These are phyloP conservation scores for Diplotaxis tenuifolia DNA, from an alignment of 345 rosid genomes.

Conservation along the genomic window DNA sequence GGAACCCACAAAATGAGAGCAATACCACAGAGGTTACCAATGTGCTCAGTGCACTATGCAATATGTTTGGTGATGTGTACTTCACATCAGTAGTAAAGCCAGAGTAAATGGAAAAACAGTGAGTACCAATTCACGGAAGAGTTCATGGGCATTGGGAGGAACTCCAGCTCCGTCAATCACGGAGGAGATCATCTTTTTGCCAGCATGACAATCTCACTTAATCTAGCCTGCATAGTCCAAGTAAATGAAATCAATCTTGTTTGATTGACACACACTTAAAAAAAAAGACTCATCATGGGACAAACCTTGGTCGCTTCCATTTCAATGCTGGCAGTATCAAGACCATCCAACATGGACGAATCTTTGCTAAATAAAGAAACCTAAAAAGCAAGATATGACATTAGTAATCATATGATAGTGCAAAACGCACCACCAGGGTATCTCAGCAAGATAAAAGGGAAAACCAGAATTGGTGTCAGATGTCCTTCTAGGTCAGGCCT, in stretches of 20 bases:
- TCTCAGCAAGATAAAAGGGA: slow-evolving; percentile 22
- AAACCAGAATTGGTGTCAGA: slow-evolving; percentile 93
- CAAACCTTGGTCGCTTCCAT: slow-evolving; percentile 96
- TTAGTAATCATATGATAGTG: slow-evolving; percentile 1
- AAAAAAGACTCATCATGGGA: neutral
- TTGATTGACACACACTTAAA: neutral
- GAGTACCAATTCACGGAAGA: slow-evolving; percentile 74
- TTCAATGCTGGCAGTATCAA: slow-evolving; percentile 90
- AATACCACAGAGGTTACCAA: slow-evolving; percentile 8
- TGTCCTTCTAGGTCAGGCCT: slow-evolving; percentile 99
- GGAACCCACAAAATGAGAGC: neutral
- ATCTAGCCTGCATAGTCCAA: slow-evolving; percentile 61
- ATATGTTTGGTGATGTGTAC: slow-evolving; percentile 2
- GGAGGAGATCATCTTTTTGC: slow-evolving; percentile 52
- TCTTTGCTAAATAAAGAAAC: slow-evolving; percentile 99
- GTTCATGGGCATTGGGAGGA: slow-evolving; percentile 81
- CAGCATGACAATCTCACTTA: slow-evolving; percentile 79
- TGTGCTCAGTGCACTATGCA: neutral
- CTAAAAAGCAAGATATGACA: slow-evolving; percentile 42
- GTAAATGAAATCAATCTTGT: neutral
- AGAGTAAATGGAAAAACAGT: neutral
- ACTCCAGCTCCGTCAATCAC: slow-evolving; percentile 98
- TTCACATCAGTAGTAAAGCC: slow-evolving; percentile 1
- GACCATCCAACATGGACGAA: slow-evolving; percentile 99
- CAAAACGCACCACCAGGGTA: slow-evolving; percentile 13